phyloP scores from a whole-genome alignment of 768 basidiomycete genomes.

The Tephrocybe sp. region DNA sequence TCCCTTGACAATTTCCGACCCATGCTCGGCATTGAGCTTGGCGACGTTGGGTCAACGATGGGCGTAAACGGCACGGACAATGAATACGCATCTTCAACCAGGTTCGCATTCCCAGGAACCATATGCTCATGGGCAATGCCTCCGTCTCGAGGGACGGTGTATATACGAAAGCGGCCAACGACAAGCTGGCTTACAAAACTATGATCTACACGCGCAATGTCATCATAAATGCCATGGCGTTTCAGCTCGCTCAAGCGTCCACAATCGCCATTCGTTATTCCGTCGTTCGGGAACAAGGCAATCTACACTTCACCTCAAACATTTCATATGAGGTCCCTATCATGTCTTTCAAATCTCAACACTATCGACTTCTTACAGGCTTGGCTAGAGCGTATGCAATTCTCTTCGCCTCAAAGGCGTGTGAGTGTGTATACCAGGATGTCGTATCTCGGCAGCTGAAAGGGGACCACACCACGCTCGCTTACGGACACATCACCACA shows the following conservation, averaged over 20 bases:
- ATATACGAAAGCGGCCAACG: conserved; percentile 11
- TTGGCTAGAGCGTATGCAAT: conserved; percentile 20
- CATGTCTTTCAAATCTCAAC: conserved; percentile 22
- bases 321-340: conserved; percentile 14
- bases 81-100: conserved; percentile 23
- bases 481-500: conserved; percentile 16
- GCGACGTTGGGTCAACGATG: conserved; percentile 23
- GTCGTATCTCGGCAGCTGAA: conserved; percentile 5
- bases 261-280: background rate
- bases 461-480: conserved; percentile 12
- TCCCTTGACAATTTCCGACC: conserved; percentile 20
- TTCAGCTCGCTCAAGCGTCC: conserved; percentile 22
- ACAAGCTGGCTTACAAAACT: conserved; percentile 19
- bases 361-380: conserved; percentile 17
- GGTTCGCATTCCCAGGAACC: conserved; percentile 20
- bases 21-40: conserved; percentile 21
- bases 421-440: conserved; percentile 13
- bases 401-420: conserved; percentile 15
- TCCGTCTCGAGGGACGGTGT: conserved; percentile 18
- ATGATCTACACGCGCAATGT: conserved; percentile 20
- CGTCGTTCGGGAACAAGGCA: no score
- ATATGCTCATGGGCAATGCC: conserved; percentile 22
- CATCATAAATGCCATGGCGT: conserved; percentile 14
- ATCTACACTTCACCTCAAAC: no score
- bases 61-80: conserved; percentile 22